Conservation (phyloP, 345 rosid genomes). For the Syzygium oleosum region DNA sequence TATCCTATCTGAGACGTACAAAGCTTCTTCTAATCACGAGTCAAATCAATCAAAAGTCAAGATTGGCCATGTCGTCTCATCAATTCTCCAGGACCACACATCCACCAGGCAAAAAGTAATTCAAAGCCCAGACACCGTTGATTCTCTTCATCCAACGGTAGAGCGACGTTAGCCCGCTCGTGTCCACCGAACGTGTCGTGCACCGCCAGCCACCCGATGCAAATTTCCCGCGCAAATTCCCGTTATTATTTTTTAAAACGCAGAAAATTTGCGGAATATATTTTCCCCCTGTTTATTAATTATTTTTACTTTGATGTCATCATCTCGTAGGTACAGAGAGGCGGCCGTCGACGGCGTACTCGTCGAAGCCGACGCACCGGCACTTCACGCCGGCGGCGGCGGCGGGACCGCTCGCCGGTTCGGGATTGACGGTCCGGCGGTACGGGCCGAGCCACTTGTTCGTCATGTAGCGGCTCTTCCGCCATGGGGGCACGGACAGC, state of each 20-base stretch:
- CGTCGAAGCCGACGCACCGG: slow-evolving; percentile 1
- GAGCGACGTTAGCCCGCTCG: neutral
- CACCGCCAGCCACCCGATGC: neutral
- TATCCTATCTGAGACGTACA: neutral
- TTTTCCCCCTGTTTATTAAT: neutral
- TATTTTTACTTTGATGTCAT: neutral
- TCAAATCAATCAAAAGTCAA: neutral
- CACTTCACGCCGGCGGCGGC: neutral
- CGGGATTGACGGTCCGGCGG: slow-evolving; percentile 44
- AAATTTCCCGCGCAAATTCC: neutral
- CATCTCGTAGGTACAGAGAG: slow-evolving; percentile 2
- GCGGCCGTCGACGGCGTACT: neutral
- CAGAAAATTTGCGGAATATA: neutral
- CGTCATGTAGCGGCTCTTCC: slow-evolving; percentile 82
- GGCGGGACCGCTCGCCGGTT: slow-evolving; percentile 13
- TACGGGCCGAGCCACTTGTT: slow-evolving; percentile 82
- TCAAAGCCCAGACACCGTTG: neutral
- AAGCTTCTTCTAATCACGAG: neutral
- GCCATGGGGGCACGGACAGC: slow-evolving; percentile 82
- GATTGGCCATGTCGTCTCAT: neutral
- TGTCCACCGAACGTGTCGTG: neutral
- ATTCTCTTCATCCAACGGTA: neutral
- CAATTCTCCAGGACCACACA: neutral
- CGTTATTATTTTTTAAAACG: neutral
- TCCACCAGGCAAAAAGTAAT: neutral